Evolutionary conservation across 2,329 filamentous ascomycete genomes (phyloP), one percentile per base, ranked within the genome.

Genomic region (Rutstroemia sp.): DNA sequence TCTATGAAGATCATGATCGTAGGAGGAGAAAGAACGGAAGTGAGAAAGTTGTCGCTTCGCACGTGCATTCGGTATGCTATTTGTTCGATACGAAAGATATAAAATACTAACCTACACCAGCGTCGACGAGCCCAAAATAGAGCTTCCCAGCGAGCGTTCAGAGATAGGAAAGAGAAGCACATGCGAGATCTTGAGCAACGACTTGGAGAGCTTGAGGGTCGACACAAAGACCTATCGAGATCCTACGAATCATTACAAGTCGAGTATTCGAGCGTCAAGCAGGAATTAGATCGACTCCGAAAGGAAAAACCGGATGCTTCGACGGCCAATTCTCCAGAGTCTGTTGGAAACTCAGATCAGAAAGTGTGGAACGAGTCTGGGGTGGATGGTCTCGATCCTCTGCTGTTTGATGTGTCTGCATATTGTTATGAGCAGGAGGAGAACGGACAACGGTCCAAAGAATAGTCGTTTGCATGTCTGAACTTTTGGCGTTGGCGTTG

Each of bases 101-200:
- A 23, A 23, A 21, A 59, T 34, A 57, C 59, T 55, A 12, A 54
- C 17, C 17, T 45, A 39, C 27, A 34, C 42, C 48, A 82, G 78
- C 76, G 80, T 48, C 77, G 81, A 58, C 73, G 80, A 65, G 80
- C 80, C 47, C 81, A 83, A 63, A 83, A 83, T 62, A 76, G 80
- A 54, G 80, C 80, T 41, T 83, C 81, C 2, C 81, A 84, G 66
- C 73, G 81, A 57, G 81, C 80, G 0, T 84, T 83, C 65, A 74
- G 81, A 48, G 80, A 84, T 66, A 75, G 81, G 53, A 84, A 84
- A 64, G 81, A 86, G 65, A 82, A 84, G 67, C 78, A 83, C 59
- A 84, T 84, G 64, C 78, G 79, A 59, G 82, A 86, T 62, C 76
- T 86, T 19, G 82, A 86, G 67, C 67, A 73, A 38, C 76, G 82